Conservation (phyloP, 257 asterid genomes). For the Solanum rostratum region DNA sequence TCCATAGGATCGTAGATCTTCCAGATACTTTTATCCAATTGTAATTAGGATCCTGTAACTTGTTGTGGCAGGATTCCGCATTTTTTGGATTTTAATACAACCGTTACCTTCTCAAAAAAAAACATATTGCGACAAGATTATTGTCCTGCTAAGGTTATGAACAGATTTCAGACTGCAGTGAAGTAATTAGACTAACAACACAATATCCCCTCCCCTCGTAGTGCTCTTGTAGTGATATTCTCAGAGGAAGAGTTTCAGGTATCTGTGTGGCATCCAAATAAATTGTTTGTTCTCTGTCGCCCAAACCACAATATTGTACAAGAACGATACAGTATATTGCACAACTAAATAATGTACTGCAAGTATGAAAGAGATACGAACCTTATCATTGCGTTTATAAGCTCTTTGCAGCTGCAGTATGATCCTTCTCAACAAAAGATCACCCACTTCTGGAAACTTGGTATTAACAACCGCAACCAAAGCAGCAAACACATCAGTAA, state of each 20-base stretch:
- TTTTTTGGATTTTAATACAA: too few relatives aligned
- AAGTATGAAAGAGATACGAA: constrained; percentile 4
- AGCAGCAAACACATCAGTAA: constrained; percentile 85
- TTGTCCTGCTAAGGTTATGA: neutral
- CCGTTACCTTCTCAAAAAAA: too few relatives aligned
- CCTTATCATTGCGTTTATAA: constrained; percentile 80
- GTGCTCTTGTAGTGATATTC: neutral
- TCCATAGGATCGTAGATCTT: too few relatives aligned
- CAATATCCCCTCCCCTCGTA: neutral
- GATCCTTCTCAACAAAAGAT: constrained; percentile 65
- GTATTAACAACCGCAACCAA: constrained; percentile 83
- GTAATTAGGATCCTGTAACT: too few relatives aligned
- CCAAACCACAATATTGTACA: neutral
- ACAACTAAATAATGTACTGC: neutral
- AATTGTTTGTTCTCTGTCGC: neutral
- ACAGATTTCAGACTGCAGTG: neutral
- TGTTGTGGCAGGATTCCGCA: too few relatives aligned
- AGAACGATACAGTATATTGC: neutral
- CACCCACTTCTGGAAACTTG: constrained; percentile 87
- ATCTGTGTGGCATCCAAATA: neutral
- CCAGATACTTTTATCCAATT: too few relatives aligned
- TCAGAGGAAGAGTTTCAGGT: neutral
- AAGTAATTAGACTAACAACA: neutral
- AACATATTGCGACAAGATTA: neutral
- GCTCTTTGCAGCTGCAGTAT: constrained; percentile 70